Base-by-base conservation (phyloP, 2,329 filamentous ascomycete genomes). In the Fusarium papillatum region DNA sequence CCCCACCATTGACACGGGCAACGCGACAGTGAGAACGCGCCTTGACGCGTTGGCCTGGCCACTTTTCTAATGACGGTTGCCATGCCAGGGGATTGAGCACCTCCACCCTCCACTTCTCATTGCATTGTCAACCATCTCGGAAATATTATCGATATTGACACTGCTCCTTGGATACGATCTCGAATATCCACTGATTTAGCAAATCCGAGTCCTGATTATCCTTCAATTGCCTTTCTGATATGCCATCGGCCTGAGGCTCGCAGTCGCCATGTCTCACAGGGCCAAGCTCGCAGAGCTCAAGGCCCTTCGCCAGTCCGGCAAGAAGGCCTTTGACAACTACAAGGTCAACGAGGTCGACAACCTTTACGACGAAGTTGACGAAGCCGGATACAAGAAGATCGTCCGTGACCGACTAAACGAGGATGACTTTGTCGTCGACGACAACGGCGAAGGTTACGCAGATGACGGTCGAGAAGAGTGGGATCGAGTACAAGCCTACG, bases 341-440 rank as follows among this genome's bases (percentile, higher is more conserved):
- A 88, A 98, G 84, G 91, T 98, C 73, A 91, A 95, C 79, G 93
- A 98, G 74, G 94, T 95, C 79, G 91, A 93, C 76, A 92, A 95
- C 78, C 88, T 99, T 55, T 99, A 98, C 86, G 97, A 98, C 75
- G 96, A 98, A 80, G 95, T 99, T 60, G 96, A 98, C 81, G 97
- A 99, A 80, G 96, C 97, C 81, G 94, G 95, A 64, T 99, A 99
- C 88, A 98, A 98, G 87, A 97, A 97, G 83, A 93, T 98, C 77
- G 95, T 99, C 17, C 92, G 97, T 50, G 92, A 93, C 68, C 93
- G 97, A 59, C 88, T 99, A 64, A 95, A 98, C 81, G 90, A 98
- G 80, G 97, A 99, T 80, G 97, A 99, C 86, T 99, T 99, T 81
- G 96, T 99, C 64, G 96, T 99, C 71, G 97, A 98, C 87, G 97